phyloP scores from a whole-genome alignment of 805 yeast species.

The Pichia phayaonensis region DNA sequence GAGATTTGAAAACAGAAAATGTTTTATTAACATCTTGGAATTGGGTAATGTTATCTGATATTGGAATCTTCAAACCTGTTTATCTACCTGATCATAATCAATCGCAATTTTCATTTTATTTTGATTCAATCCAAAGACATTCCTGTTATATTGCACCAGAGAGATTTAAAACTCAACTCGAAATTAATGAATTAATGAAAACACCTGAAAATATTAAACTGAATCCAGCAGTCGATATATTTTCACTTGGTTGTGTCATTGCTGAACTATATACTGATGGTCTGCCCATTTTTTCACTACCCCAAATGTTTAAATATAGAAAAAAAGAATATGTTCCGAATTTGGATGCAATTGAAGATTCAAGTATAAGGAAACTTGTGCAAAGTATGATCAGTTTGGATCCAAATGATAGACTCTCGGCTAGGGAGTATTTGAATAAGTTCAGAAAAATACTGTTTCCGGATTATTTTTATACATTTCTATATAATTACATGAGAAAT shows the following conservation, averaged over 20 bases:
- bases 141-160: constrained; percentile 94
- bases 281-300: constrained; percentile 72
- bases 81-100: constrained; percentile 90
- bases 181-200: constrained; percentile 12
- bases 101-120: constrained; percentile 82
- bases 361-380: constrained; percentile 46
- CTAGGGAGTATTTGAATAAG: constrained; percentile 43
- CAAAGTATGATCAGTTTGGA: constrained; percentile 54
- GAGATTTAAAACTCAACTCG: constrained; percentile 44
- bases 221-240: constrained; percentile 69
- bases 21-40: constrained; percentile 81
- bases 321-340: constrained; percentile 61
- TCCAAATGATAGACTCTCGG: constrained; percentile 52
- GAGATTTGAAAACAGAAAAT: constrained; percentile 90
- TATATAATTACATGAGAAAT: constrained; percentile 58
- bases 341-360: constrained; percentile 46
- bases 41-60: constrained; percentile 78
- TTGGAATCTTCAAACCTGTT: constrained; percentile 78
- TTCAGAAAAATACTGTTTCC: constrained; percentile 56
- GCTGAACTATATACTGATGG: constrained; percentile 89
- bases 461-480: constrained; percentile 54
- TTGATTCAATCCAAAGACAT: constrained; percentile 82
- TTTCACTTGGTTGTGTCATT: constrained; percentile 78
- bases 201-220: constrained; percentile 25
- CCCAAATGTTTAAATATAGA: constrained; percentile 80